Evolutionary conservation across 257 asterid genomes (phyloP).

Genomic region (Capsicum pubescens): DNA sequence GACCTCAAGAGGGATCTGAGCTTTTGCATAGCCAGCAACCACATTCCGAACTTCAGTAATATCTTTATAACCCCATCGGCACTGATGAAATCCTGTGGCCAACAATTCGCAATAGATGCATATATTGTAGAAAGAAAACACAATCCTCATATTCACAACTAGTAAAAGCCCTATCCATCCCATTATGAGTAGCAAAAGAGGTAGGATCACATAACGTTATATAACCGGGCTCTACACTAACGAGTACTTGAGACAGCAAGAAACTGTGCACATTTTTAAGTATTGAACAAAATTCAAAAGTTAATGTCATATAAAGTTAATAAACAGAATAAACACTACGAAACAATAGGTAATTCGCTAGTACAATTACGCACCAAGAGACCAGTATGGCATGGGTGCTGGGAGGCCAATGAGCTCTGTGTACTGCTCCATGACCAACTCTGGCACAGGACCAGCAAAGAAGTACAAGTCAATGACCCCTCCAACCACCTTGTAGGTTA

Average conservation of each 20-base stretch:
- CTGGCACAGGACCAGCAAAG: constrained; percentile 37
- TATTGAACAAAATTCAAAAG: not conserved
- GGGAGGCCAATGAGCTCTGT: constrained; percentile 44
- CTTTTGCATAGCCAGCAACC: constrained; percentile 71
- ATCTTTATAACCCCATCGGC: constrained; percentile 73
- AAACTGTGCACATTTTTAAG: not conserved
- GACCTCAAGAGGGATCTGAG: constrained; percentile 82
- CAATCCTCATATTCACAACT: not conserved
- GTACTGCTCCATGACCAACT: constrained; percentile 41
- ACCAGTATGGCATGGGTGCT: constrained; percentile 46
- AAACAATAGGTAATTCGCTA: not conserved
- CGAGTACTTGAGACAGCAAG: not conserved
- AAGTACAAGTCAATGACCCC: constrained; percentile 40
- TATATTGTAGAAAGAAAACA: not conserved
- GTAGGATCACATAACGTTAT: not conserved
- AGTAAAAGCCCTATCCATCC: not conserved
- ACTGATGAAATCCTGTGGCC: constrained; percentile 80
- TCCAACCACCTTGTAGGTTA: constrained; percentile 40
- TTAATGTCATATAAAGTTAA: not conserved
- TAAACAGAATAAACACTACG: not conserved
- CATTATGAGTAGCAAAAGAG: not conserved
- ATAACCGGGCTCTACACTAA: not conserved
- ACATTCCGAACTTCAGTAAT: constrained; percentile 67
- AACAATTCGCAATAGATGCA: not conserved
- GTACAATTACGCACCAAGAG: constrained; percentile 37